Percentiles rank a stretch among this genome's conserved stretches.
phyloP scores from a whole-genome alignment of 768 basidiomycete genomes.

The Tricholoma sp. region DNA sequence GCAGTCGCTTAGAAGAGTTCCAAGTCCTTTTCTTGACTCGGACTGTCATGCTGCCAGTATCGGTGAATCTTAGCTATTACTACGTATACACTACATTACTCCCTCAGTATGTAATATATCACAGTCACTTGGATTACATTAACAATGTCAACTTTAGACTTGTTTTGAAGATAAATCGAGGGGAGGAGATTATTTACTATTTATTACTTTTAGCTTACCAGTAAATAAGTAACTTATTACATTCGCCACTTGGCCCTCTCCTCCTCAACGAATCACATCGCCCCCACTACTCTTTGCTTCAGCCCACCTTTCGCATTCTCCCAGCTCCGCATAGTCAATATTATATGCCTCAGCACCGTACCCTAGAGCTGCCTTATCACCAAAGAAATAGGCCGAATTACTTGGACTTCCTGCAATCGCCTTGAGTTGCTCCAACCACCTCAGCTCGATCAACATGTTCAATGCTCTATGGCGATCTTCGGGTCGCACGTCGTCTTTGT shows the following conservation, averaged over 20 bases:
- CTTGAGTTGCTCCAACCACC: conserved; percentile 49
- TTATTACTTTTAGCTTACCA: neutral
- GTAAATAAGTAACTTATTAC: no score
- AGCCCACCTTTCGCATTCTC: conserved; percentile 34
- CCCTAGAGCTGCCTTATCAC: conserved; percentile 34
- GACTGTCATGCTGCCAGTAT: no score
- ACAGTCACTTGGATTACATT: no score
- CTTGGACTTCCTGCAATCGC: conserved; percentile 37
- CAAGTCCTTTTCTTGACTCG: no score
- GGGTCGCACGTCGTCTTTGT: conserved; percentile 22
- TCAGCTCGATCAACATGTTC: conserved; percentile 39
- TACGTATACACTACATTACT: no score
- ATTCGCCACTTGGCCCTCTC: neutral
- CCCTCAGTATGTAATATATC: no score
- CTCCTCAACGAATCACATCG: neutral
- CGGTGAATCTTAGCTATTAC: no score
- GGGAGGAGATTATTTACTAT: neutral
- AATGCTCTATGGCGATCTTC: conserved; percentile 37
- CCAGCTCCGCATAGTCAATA: conserved; percentile 45
- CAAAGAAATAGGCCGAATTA: conserved; percentile 57
- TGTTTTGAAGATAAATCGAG: no score
- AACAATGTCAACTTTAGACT: no score
- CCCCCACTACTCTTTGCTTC: conserved; percentile 6
- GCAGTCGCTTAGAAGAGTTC: no score
- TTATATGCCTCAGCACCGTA: conserved; percentile 35